phyloP scores from a whole-genome alignment of 164 flowering plant genomes.

The Stephania yunnanensis region DNA sequence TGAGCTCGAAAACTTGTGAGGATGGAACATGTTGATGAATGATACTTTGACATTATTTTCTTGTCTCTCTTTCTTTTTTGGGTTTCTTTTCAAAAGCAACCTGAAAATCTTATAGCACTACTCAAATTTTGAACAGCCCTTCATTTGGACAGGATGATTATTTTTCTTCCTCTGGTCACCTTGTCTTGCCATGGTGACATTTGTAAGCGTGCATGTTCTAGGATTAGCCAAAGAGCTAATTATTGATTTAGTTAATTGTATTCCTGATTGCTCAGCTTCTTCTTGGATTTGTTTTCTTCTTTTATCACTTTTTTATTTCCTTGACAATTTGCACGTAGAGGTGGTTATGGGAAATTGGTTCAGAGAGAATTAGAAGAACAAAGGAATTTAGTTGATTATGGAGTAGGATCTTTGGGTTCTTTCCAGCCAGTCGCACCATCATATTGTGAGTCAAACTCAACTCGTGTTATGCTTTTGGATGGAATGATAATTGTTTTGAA shows the following conservation, averaged over 20 bases:
- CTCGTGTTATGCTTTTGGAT: background rate
- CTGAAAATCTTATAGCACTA: too few species aligned
- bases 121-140: background rate
- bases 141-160: background rate
- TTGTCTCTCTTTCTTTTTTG: too few species aligned
- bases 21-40: too few species aligned
- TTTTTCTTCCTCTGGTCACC: too few species aligned
- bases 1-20: too few species aligned
- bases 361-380: slow-evolving; percentile 90
- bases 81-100: too few species aligned
- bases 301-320: slow-evolving; percentile 17
- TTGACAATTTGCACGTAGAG: slow-evolving; percentile 75
- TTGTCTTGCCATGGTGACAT: background rate
- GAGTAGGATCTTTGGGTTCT: slow-evolving; percentile 72
- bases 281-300: background rate
- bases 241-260: background rate
- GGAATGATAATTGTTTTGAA: background rate
- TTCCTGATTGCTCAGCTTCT: background rate
- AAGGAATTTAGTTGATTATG: slow-evolving; percentile 93
- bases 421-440: slow-evolving; percentile 56
- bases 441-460: slow-evolving; percentile 55
- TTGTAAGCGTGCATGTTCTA: background rate
- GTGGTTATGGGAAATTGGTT: slow-evolving; percentile 96
- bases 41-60: too few species aligned
- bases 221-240: background rate